Evolutionary conservation across 768 basidiomycete genomes (phyloP).

Genomic region (Russula foetens): DNA sequence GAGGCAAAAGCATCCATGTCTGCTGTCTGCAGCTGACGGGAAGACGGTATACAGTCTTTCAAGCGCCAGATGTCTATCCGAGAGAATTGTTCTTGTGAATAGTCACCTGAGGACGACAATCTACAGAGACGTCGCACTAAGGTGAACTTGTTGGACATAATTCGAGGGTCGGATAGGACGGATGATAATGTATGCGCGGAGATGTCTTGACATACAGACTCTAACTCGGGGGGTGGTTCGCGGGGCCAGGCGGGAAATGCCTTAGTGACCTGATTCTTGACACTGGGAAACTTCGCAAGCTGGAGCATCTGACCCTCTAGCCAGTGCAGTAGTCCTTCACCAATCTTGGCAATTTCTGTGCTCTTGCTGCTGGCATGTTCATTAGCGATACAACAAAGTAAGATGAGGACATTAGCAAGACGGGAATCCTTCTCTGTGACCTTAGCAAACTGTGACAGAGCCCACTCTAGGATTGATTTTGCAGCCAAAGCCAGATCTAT

Average conservation of each 20-base stretch:
- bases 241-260: constrained; percentile 76
- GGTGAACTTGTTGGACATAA: constrained; percentile 69
- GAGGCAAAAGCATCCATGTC: constrained; percentile 69
- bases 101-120: constrained; percentile 32
- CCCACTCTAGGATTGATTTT: constrained; percentile 77
- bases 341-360: constrained; percentile 28
- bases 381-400: constrained; percentile 53
- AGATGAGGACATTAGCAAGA: constrained; percentile 60
- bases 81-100: constrained; percentile 41
- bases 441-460: constrained; percentile 44
- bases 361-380: constrained; percentile 38
- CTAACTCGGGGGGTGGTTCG: constrained; percentile 42
- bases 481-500: constrained; percentile 57
- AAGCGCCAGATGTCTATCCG: constrained; percentile 74
- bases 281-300: constrained; percentile 33
- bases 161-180: constrained; percentile 50
- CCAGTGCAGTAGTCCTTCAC: constrained; percentile 50
- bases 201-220: constrained; percentile 38
- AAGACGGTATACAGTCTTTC: constrained; percentile 63
- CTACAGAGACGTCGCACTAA: constrained; percentile 58
- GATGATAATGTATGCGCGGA: constrained; percentile 40
- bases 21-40: constrained; percentile 46
- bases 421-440: constrained; percentile 37
- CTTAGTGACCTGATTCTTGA: constrained; percentile 38
- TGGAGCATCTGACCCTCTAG: constrained; percentile 45